Percentiles rank a stretch among this genome's conserved stretches.
Evolutionary conservation across 371 early-diverging fungal species (phyloP).

Genomic region (Mortierella sp.): DNA sequence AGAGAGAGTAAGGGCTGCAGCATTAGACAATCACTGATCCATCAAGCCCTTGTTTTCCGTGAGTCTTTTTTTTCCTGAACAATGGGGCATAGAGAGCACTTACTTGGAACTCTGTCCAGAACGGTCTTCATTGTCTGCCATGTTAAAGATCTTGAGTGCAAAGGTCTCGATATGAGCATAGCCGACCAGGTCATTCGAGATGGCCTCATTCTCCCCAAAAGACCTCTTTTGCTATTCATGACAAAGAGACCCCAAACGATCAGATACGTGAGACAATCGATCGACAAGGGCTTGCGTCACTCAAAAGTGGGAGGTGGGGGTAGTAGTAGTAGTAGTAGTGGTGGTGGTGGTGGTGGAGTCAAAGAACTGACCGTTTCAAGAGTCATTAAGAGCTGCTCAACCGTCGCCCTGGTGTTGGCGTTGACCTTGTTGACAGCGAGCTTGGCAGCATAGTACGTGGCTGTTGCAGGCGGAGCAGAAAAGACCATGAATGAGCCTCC

Average conservation of each 20-base stretch:
- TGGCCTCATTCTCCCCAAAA: conserved; percentile 74
- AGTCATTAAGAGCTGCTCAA: conserved; percentile 75
- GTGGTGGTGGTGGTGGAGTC: background rate
- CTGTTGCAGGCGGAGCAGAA: conserved; percentile 54
- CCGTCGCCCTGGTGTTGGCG: conserved; percentile 71
- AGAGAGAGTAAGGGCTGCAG: too few species aligned
- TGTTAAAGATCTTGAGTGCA: conserved; percentile 89
- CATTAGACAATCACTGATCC: too few species aligned
- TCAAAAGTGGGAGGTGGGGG: background rate
- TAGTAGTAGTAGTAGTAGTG: background rate
- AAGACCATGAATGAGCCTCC: background rate
- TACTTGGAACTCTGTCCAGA: conserved; percentile 79
- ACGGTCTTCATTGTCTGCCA: conserved; percentile 94
- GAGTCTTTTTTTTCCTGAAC: too few species aligned
- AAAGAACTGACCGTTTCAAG: conserved; percentile 75
- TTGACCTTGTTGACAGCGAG: conserved; percentile 76
- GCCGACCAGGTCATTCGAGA: conserved; percentile 83
- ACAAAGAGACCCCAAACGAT: background rate
- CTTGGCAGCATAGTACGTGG: conserved; percentile 89
- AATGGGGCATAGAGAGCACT: too few species aligned
- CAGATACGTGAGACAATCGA: background rate
- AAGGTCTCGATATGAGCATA: conserved; percentile 90
- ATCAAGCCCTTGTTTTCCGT: too few species aligned
- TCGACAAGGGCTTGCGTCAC: too few species aligned
- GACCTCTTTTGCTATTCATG: conserved; percentile 71